Base-by-base conservation (phyloP, 116 monocot species). In the Iris pallida region DNA sequence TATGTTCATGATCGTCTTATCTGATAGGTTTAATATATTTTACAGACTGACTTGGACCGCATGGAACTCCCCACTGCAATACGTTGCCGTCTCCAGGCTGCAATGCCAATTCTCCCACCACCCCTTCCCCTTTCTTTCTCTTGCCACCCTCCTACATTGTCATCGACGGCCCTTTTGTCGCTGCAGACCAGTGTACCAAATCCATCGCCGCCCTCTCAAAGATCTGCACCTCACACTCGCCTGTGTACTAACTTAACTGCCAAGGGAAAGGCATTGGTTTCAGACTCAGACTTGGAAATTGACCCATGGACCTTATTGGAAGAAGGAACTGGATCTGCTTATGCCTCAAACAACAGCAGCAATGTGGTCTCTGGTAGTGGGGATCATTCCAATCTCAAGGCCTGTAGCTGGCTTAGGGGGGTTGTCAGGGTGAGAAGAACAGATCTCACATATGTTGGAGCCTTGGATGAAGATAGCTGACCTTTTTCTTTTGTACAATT, bases 281-380 rank as follows among this genome's bases (percentile, higher is more conserved):
- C 77, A 8, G 71, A 74, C 20, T 82, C 78, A 42, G 90, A 93
- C 43, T 15, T 69, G 16, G 90, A 99, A 74, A 78, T 90, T 13
- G 98, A 99, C 63, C 93, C 93, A 16, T 99, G 98, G 98, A 90
- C 90, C 0, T 63, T 99, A 63, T 82, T 99, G 6, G 98, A 99
- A 77, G 98, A 99, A 75, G 98, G 98, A 7, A 81, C 88, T 16
- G 75, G 66, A 17, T 84, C 76, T 54, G 64, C 75, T 16, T 77
- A 74, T 17, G 19, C 78, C 40, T 68, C 83, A 5, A 71, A 54
- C 67, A 73, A 57, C 30, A 71, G 66, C 72, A 76, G 66, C 71
- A 76, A 66, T 17, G 62, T 69, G 6, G 74, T 78, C 20, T 57
- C 79, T 8, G 54, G 40, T 55, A 47, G 84, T n/a, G 77, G 75